Evolutionary conservation across 2,329 filamentous ascomycete genomes (phyloP), one percentile per base, ranked within the genome.

Genomic region (Zasmidium angulare): DNA sequence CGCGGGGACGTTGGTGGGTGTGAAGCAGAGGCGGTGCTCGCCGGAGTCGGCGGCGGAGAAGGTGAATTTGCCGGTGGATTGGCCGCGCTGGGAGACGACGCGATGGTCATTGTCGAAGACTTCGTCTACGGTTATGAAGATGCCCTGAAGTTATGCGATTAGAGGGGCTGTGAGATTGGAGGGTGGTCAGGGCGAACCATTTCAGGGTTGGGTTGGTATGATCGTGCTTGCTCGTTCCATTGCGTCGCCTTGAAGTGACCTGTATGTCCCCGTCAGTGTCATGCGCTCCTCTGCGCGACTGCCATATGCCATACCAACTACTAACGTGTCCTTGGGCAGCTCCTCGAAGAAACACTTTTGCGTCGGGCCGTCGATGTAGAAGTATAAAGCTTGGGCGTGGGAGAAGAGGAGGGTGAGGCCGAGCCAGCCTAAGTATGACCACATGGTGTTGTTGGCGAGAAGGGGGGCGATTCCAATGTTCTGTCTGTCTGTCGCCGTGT

Each of bases 331-430:
- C 82, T 98, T 97, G 66, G 95, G 93, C 60, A 99, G 85, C 78
- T 98, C 93, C 81, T 99, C 95, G 79, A 90, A 96, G 86, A 99
- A 99, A 80, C 95, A 99, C 80, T 96, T 97, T 68, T 91, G 89
- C 66, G 85, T 81, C 52, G 85, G 84, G 71, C 89, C 90, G 75
- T 98, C 92, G 76, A 98, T 88, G 82, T 90, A 98, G 83, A 99
- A 96, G 86, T 96, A 93, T 60, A 99, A 85, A 58, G 93, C 92
- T 74, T 92, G 89, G 63, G 89, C 86, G 61, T 87, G 86, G 36
- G 82, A 72, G 50, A 61, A 82, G 73, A 68, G 78, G 77, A 74
- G 62, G 10, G 69, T 69, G 40, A 72, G 63, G 59, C 69, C 59
- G 43, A 64, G 36, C 50, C 65, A 59, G 51, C 61, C 48, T 48